These are phyloP conservation scores for Aspergillus bridgeri DNA, from an alignment of 495 filamentous ascomycete species.

Conservation along the genomic window DNA sequence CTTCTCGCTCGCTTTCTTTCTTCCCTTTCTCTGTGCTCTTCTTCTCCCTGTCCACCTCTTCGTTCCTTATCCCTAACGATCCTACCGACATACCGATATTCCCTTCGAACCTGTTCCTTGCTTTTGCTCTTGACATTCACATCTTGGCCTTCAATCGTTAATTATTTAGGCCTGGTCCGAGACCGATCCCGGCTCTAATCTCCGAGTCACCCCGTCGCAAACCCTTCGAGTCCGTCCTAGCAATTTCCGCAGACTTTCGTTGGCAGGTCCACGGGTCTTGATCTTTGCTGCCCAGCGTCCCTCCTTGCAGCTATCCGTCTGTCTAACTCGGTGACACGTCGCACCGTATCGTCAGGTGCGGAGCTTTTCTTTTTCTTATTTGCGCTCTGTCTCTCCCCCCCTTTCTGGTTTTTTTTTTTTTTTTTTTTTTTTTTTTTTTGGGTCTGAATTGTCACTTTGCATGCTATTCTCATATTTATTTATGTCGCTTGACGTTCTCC, in stretches of 20 bases:
- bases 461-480: neutral
- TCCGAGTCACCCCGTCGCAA: neutral
- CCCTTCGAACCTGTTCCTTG: neutral
- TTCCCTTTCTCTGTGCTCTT: slow-evolving; percentile 1
- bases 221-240: neutral
- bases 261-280: neutral
- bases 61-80: too few relatives aligned
- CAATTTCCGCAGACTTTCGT: neutral
- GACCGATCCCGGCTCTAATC: slow-evolving; percentile 1
- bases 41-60: neutral
- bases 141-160: neutral
- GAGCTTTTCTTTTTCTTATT: neutral
- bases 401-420: slow-evolving; percentile 3
- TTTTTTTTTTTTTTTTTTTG: slow-evolving; percentile 10
- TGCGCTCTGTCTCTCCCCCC: neutral
- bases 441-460: neutral
- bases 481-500: neutral
- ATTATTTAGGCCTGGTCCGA: neutral
- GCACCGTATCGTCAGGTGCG: slow-evolving; percentile 15
- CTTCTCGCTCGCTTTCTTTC: slow-evolving; percentile 1
- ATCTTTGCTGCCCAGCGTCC: neutral
- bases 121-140: neutral
- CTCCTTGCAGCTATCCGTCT: slow-evolving; percentile 23
- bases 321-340: slow-evolving; percentile 18
- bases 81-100: too few relatives aligned